These are phyloP conservation scores for Aspergillus jensenii DNA, from an alignment of 2,329 filamentous ascomycete species.

Conservation along the genomic window DNA sequence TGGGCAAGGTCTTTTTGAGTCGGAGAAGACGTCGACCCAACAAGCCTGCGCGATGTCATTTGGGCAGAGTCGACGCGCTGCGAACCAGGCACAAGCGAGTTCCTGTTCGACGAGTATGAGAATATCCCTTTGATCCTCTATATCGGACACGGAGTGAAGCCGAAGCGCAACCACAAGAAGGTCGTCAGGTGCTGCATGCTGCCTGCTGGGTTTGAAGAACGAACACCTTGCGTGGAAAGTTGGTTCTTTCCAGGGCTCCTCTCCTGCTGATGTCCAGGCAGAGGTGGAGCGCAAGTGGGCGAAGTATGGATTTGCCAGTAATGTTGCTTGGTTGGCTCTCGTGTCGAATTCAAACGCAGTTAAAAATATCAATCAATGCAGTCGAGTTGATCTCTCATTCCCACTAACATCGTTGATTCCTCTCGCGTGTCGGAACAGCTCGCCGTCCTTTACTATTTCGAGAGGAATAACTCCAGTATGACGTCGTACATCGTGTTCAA, in stretches of 20 bases:
- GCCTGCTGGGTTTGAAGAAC: conserved; percentile 42
- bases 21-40: conserved; percentile 52
- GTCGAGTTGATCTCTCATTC: rapidly evolving
- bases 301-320: conserved; percentile 25
- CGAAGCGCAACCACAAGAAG: conserved; percentile 40
- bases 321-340: too few relatives aligned
- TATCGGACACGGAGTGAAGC: conserved; percentile 43
- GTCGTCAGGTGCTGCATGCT: conserved; percentile 48
- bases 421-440: too few relatives aligned
- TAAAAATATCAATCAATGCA: too few relatives aligned
- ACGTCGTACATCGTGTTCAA: too few relatives aligned
- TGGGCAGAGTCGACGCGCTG: conserved; percentile 52
- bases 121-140: conserved; percentile 49
- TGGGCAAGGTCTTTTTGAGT: conserved; percentile 48
- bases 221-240: conserved; percentile 29
- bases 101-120: conserved; percentile 45
- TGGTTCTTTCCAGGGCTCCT: conserved; percentile 32
- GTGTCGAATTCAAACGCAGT: too few relatives aligned
- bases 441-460: too few relatives aligned
- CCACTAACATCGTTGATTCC: too few relatives aligned
- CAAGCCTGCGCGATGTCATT: conserved; percentile 47
- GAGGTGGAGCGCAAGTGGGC: conserved; percentile 38
- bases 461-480: too few relatives aligned
- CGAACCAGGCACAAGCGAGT: conserved; percentile 46
- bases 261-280: conserved; percentile 40